Base-by-base conservation (phyloP, 768 basidiomycete species). In the Chlorophyllum brunneum region DNA sequence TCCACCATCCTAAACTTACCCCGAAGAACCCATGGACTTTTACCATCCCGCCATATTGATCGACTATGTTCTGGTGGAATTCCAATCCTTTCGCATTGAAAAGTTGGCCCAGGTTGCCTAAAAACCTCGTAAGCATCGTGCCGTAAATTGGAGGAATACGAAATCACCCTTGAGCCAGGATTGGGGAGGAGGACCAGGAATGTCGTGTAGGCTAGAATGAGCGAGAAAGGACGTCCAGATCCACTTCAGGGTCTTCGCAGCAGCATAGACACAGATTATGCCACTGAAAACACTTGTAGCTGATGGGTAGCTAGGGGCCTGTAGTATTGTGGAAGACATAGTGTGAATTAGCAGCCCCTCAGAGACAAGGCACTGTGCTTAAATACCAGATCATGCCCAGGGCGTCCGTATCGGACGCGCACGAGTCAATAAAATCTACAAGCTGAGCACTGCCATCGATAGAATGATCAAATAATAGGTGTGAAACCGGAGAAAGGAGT, bases 1-100 rank as follows among this genome's bases (percentile, higher is more conserved):
- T 42, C 41, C 23, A 5, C 9, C 24, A 13, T 2, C 9, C 24
- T 6, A 1, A 42, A 24, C 68, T 45, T 57, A 78, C 76, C 36
- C 78, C 77, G 42, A 78, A 75, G 52, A 78, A 70, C 5, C 76
- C 76, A 31, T 73, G 58, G 3, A 79, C 65, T 58, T 70, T 77
- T 22, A 71, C 74, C 52, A 79, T 65, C 2, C 72, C 71, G 2
- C 74, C 75, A 51, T 71, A 80, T 0, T 51, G 55, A 27, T 73
- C 70, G 8, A 68, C 65, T 5, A 76, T 59, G 2, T 58, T 54
- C 37, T 67, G 67, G 45, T 76, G 75, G 51, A 74, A 75, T 0
- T 69, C 67, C 9, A 76, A 59, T 8, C 73, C 75, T 56, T 75
- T 75, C 0, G 68, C 55, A 29, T 67, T 74, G 58, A 77, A 76